phyloP scores from a whole-genome alignment of 2,329 filamentous ascomycete species.

The Chaetomium globosum region DNA sequence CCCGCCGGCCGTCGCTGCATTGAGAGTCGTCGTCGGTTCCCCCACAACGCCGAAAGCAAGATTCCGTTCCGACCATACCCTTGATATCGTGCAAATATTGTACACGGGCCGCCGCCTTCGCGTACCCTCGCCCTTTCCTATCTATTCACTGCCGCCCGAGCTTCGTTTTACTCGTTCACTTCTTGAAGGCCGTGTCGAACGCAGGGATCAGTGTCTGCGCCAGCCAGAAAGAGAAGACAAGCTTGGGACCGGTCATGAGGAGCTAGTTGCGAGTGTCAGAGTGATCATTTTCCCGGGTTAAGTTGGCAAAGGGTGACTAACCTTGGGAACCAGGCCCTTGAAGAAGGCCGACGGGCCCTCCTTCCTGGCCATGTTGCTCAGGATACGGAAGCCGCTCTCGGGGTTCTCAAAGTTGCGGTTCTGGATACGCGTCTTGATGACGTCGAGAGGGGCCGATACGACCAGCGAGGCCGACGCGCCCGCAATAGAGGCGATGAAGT shows the following conservation, averaged over 20 bases:
- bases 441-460: conserved; percentile 93
- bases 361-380: conserved; percentile 89
- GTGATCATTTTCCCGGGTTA: not conserved
- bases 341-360: conserved; percentile 90
- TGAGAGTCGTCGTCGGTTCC: conserved; percentile 10
- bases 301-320: conserved; percentile 41
- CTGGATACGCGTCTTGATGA: conserved; percentile 98
- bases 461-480: conserved; percentile 94
- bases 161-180: conserved; percentile 24
- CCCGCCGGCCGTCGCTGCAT: conserved; percentile 23
- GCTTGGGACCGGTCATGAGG: conserved; percentile 97
- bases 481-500: conserved; percentile 94
- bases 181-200: conserved; percentile 62
- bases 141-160: not conserved
- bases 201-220: conserved; percentile 96
- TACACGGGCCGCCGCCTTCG: conserved; percentile 12
- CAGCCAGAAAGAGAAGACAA: conserved; percentile 99
- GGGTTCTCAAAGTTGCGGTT: conserved; percentile 99
- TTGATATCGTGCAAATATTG: conserved; percentile 7
- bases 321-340: conserved; percentile 94
- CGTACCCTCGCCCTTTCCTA: not conserved
- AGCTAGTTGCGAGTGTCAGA: conserved; percentile 54
- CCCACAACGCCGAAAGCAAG: conserved; percentile 27
- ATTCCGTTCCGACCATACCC: conserved; percentile 19
- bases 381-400: conserved; percentile 87